Base-by-base conservation (phyloP, 768 basidiomycete species). In the Rhizopogon rudus region DNA sequence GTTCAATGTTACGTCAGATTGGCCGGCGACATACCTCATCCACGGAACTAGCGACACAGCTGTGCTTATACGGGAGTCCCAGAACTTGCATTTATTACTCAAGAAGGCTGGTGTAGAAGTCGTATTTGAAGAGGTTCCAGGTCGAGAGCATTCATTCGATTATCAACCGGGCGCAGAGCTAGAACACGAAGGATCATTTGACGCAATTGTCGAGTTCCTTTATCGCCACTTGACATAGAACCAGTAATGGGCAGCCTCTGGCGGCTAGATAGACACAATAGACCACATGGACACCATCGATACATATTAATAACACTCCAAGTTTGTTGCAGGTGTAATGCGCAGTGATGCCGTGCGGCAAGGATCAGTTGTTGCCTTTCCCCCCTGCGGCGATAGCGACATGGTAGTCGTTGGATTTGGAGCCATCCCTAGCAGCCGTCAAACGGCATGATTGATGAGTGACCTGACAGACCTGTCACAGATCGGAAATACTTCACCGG, bases 91-190 rank as follows among this genome's bases (percentile, higher is more conserved):
- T 12, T 49, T 54, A 0, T 60, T 75, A 50, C 67, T 83, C 44
- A 52, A 63, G 40, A 51, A 65, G 2, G 71, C 68, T 2, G 73
- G 75, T 2, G 76, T 78, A 1, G 53, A 60, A 1, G 71, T 71
- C 3, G 61, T 67, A 40, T 55, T 81, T 4, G 58, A 69, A 17
- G 67, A 75, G 14, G 63, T 78, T 16, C 70, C 75, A 5, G 79
- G 72, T 8, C 65, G 68, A 56, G 80, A 83, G 50, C 84, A 86
- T 60, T 77, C 78, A 0, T 85, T 84, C 57, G 84, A 86, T 62
- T 81, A 79, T 59, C 73, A 66, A 31, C 65, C 70, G 14, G 65
- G 64, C 20, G 79, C 77, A 5, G 71, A 68, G 31, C 31, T 62
- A 51, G 43, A 42, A 22, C 73, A 73, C 60, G 71, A 74, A 3